Percentiles rank a stretch among this genome's conserved stretches.
phyloP scores from a whole-genome alignment of 2,329 filamentous ascomycete species.

The Aureobasidium sp. region DNA sequence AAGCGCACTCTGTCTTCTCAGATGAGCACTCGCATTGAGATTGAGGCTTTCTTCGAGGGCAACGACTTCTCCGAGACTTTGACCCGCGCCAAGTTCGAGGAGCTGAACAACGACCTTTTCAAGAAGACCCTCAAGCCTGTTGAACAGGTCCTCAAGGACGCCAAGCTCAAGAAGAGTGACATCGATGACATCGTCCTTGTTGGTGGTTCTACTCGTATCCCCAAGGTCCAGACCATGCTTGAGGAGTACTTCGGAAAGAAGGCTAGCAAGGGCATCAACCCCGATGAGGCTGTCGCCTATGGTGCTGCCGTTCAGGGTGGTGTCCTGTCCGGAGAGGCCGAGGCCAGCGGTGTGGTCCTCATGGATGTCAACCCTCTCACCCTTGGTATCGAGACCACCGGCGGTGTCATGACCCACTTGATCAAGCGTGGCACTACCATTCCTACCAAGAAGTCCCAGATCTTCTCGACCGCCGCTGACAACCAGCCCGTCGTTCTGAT shows the following conservation, averaged over 20 bases:
- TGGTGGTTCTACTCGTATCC: constrained; percentile 97
- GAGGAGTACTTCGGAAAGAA: constrained; percentile 98
- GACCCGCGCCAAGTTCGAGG: constrained; percentile 98
- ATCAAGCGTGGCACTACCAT: constrained; percentile 93
- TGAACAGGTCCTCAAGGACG: constrained; percentile 96
- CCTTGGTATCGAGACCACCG: constrained; percentile 94
- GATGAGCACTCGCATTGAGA: constrained; percentile 55
- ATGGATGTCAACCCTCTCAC: constrained; percentile 97
- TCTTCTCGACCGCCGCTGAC: constrained; percentile 93
- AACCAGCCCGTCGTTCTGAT: constrained; percentile 95
- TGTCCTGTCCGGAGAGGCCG: constrained; percentile 83
- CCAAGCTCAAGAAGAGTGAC: constrained; percentile 92
- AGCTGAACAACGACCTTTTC: constrained; percentile 98
- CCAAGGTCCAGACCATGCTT: constrained; percentile 89
- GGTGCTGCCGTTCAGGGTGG: constrained; percentile 96
- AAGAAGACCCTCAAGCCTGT: constrained; percentile 99
- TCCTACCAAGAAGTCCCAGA: constrained; percentile 93
- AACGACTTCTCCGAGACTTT: constrained; percentile 98
- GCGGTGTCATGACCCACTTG: constrained; percentile 95
- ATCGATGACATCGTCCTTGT: constrained; percentile 96
- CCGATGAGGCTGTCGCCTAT: constrained; percentile 96
- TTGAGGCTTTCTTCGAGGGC: constrained; percentile 94
- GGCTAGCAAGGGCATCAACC: constrained; percentile 98
- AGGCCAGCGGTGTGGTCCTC: constrained; percentile 70
- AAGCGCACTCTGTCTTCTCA: constrained; percentile 73